phyloP scores from a whole-genome alignment of 164 flowering plant genomes.

The Amborella trichopoda region DNA sequence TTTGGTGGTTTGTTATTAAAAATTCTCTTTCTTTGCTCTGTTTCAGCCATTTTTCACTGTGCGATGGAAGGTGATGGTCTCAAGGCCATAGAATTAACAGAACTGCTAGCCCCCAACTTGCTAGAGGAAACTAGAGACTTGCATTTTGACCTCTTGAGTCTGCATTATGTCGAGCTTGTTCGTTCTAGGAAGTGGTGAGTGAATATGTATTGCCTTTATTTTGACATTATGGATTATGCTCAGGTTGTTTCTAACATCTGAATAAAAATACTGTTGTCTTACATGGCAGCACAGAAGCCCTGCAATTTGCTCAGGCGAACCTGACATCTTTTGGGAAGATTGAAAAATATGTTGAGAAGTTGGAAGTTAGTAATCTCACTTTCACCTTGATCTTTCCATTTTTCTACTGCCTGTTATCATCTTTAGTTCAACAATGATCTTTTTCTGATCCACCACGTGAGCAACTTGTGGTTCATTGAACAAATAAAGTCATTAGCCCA shows the following conservation, averaged over 20 bases:
- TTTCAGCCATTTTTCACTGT: constrained; percentile 51
- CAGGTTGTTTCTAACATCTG: too few species aligned
- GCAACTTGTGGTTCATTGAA: too few species aligned
- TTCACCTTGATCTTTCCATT: not conserved
- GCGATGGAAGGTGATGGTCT: constrained; percentile 78
- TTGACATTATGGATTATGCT: not conserved
- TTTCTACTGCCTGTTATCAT: not conserved
- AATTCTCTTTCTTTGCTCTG: not conserved
- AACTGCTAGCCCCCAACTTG: constrained; percentile 55
- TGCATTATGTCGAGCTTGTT: constrained; percentile 90
- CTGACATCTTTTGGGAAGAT: constrained; percentile 75
- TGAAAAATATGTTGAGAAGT: constrained; percentile 63
- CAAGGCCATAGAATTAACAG: constrained; percentile 79
- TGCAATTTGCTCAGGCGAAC: constrained; percentile 75
- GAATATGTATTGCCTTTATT: not conserved
- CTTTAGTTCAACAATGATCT: not conserved
- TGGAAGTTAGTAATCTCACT: constrained; percentile 51
- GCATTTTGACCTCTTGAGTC: constrained; percentile 91
- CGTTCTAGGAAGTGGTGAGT: constrained; percentile 69
- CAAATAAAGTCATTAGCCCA: too few species aligned
- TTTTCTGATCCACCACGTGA: not conserved
- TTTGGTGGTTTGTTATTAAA: too few species aligned
- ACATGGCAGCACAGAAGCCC: constrained; percentile 84
- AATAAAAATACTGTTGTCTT: not conserved
- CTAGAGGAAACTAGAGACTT: constrained; percentile 72